These are phyloP conservation scores for Puccinia novopanici DNA, from an alignment of 1,284 basidiomycete species.

Conservation along the genomic window DNA sequence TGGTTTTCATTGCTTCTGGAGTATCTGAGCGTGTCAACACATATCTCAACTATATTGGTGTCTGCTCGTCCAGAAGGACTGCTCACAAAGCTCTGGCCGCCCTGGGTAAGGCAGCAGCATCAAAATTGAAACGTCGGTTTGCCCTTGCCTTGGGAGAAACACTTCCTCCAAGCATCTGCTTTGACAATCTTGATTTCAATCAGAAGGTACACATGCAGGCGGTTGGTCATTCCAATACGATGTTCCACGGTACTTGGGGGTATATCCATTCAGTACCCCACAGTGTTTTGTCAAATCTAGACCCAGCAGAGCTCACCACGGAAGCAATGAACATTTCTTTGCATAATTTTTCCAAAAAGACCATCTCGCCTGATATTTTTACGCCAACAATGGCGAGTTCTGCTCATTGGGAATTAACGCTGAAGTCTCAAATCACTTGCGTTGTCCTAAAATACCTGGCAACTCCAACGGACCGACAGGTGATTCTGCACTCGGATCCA, in stretches of 20 bases:
- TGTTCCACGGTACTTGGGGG: no score
- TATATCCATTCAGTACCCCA: constrained; percentile 4
- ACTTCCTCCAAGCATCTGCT: neutral
- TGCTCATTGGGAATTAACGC: neutral
- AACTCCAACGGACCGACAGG: neutral
- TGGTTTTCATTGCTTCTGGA: constrained; percentile 14
- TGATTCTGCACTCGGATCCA: neutral
- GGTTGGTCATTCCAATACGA: neutral
- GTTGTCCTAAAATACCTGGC: neutral
- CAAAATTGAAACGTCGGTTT: neutral
- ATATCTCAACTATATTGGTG: constrained; percentile 16
- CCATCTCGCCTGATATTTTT: neutral
- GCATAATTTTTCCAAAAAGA: no score
- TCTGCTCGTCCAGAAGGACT: neutral
- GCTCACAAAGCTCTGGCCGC: neutral
- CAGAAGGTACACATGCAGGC: constrained; percentile 9
- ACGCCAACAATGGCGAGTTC: neutral
- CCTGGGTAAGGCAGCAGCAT: neutral
- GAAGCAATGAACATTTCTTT: neutral
- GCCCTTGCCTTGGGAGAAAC: neutral
- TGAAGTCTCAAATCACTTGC: constrained; percentile 23
- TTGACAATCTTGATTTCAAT: constrained; percentile 32
- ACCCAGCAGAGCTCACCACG: neutral
- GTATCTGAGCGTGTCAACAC: neutral
- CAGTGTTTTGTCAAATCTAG: neutral